A percentile compares a stretch with the other conserved stretches of the same genome.
Conservation (phyloP, 129 eudicot genomes). For the Saussurea involucrata region DNA sequence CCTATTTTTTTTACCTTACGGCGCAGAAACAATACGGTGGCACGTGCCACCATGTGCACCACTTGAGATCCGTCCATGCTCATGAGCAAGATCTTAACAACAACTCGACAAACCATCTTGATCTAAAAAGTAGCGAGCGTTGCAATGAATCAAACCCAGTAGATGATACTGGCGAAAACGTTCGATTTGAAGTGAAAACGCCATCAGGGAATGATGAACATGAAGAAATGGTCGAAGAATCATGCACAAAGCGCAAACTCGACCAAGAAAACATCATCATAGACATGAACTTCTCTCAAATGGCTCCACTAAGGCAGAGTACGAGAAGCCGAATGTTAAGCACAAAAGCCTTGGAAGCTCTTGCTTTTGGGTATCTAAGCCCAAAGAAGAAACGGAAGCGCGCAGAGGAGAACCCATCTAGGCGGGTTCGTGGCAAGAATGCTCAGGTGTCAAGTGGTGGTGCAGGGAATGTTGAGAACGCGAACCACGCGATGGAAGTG, state of each 20-base stretch:
- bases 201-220: no score
- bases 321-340: constrained; percentile 38
- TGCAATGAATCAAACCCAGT: background rate
- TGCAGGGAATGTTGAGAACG: background rate
- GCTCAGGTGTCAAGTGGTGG: background rate
- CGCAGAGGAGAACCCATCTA: constrained; percentile 12
- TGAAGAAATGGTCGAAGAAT: background rate
- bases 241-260: background rate
- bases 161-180: background rate
- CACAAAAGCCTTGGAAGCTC: constrained; percentile 39
- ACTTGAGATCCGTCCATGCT: no score
- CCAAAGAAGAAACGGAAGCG: constrained; percentile 29
- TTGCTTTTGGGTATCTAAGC: constrained; percentile 20
- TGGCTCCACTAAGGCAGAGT: constrained; percentile 30
- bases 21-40: no score
- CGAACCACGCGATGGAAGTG: background rate
- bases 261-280: background rate
- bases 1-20: no score
- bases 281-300: constrained; percentile 29
- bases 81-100: background rate
- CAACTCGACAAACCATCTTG: no score
- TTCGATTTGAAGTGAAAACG: background rate
- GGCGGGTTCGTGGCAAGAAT: constrained; percentile 10
- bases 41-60: no score
- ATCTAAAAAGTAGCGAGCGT: background rate